A percentile compares a stretch with the other conserved stretches of the same genome.
These are phyloP conservation scores for Aspergillus brasiliensis DNA, from an alignment of 2,329 filamentous ascomycete species.

Conservation along the genomic window DNA sequence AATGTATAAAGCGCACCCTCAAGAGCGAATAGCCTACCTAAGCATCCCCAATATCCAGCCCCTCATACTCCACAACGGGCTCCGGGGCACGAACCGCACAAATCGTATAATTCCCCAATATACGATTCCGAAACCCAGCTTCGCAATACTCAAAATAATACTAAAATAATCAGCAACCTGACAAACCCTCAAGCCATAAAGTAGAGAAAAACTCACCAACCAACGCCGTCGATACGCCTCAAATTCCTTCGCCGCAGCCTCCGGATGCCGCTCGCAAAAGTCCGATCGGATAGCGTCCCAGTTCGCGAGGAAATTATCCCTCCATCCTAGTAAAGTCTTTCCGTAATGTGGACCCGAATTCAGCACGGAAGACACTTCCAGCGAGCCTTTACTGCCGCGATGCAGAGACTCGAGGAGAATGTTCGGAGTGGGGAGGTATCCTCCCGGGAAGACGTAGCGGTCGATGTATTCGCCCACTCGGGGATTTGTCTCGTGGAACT, in stretches of 20 bases:
- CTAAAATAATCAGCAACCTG: slow-evolving; percentile 33
- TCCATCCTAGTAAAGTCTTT: slow-evolving; percentile 69
- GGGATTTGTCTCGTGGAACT: slow-evolving; percentile 64
- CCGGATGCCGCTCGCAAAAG: slow-evolving; percentile 59
- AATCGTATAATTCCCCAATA: slow-evolving; percentile 71
- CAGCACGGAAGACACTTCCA: slow-evolving; percentile 68
- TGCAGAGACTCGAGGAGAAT: slow-evolving; percentile 63
- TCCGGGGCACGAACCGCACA: slow-evolving; percentile 58
- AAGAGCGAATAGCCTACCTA: too few relatives aligned
- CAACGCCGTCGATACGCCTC: slow-evolving; percentile 71
- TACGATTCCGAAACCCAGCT: slow-evolving; percentile 71
- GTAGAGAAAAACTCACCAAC: slow-evolving; percentile 52
- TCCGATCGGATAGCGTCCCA: slow-evolving; percentile 66
- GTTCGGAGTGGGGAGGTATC: slow-evolving; percentile 64
- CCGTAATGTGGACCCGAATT: slow-evolving; percentile 76
- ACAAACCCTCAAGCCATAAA: neutral
- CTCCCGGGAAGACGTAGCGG: slow-evolving; percentile 78
- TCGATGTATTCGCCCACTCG: slow-evolving; percentile 73
- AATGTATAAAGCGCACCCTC: too few relatives aligned
- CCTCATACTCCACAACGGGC: slow-evolving; percentile 6
- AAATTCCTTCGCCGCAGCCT: slow-evolving; percentile 63
- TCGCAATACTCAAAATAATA: slow-evolving; percentile 79
- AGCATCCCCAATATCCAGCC: neutral
- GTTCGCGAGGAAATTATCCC: slow-evolving; percentile 64
- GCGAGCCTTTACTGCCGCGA: slow-evolving; percentile 59